phyloP scores from a whole-genome alignment of 2,329 filamentous ascomycete species.

The Achaetomium macrosporum region DNA sequence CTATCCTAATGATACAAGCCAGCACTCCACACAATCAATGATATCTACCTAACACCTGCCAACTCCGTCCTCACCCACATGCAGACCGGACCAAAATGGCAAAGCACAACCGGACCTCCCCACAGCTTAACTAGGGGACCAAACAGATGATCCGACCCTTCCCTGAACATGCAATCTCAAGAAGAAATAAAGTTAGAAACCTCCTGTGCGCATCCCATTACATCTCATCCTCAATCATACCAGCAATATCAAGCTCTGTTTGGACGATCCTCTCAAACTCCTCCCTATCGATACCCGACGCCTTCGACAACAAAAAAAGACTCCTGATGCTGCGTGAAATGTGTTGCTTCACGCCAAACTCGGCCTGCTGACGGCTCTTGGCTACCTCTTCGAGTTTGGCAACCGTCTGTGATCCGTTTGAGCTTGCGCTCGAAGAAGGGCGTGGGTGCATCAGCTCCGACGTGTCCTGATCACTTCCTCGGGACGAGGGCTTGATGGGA shows the following conservation, averaged over 20 bases:
- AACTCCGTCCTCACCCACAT: constrained; percentile 2
- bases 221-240: constrained; percentile 57
- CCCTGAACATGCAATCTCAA: background rate
- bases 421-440: constrained; percentile 52
- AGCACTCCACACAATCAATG: no score
- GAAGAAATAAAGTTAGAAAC: background rate
- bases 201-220: background rate
- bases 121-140: background rate
- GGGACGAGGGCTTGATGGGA: constrained; percentile 30
- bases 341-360: constrained; percentile 73
- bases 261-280: constrained; percentile 70
- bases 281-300: constrained; percentile 64
- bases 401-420: constrained; percentile 51
- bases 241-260: constrained; percentile 65
- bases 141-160: background rate
- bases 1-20: no score
- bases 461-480: constrained; percentile 35
- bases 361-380: constrained; percentile 54
- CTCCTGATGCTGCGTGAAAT: constrained; percentile 73
- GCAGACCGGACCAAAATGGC: background rate
- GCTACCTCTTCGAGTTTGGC: constrained; percentile 56
- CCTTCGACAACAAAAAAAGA: constrained; percentile 63
- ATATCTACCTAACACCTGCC: background rate
- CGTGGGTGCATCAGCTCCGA: constrained; percentile 48
- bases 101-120: constrained; percentile 1